Evolutionary conservation across 2,329 filamentous ascomycete species (phyloP), one percentile per base, ranked within the genome.

Genomic region (Colletotrichum paranaense): DNA sequence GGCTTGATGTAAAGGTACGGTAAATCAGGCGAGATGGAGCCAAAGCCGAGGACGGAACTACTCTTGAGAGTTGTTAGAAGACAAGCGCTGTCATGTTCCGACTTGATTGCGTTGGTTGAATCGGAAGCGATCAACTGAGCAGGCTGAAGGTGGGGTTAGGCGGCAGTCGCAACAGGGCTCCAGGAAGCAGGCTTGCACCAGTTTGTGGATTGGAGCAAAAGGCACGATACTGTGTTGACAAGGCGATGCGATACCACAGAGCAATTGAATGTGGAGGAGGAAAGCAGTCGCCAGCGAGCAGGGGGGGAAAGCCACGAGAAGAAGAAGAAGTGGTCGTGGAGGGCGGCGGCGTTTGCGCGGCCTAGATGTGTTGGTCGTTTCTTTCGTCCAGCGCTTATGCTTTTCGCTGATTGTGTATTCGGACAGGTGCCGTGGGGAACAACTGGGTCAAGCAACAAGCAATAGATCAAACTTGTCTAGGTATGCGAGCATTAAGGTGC

Each of bases 321-420:
- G 67, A 70, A 62, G 12, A 52, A 28, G 56, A 56, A 19, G 42
- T 46, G 55, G 26, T 42, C 32, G 59, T 56, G 70, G 55, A 38
- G 42, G 62, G 56, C 56, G 67, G 53, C 57, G 52, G 68, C 68
- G 58, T 58, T 58, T 26, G 32, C 49, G 62, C 49, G 56, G 56
- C 49, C 62, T 62, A 32, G 38, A 24, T 26, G 72, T 59, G 52
- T 64, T 58, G 67, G 68, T 42, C 60, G 67, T 28, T 38, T 63
- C 68, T 62, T 72, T 62, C 59, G 67, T 67, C 72, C 57, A 63
- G 72, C 72, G 72, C 68, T 72, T 74, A 74, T 59, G 60, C 57
- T 62, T 62, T 30, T 53, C n/a, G 22, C n/a, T 26, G 59, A 55
- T 38, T 67, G 22, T 63, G 35, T 65, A 42, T 19, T 49, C 55